Conservation (phyloP, 352 stramenopile species). For the Phytophthora ohioensis region DNA sequence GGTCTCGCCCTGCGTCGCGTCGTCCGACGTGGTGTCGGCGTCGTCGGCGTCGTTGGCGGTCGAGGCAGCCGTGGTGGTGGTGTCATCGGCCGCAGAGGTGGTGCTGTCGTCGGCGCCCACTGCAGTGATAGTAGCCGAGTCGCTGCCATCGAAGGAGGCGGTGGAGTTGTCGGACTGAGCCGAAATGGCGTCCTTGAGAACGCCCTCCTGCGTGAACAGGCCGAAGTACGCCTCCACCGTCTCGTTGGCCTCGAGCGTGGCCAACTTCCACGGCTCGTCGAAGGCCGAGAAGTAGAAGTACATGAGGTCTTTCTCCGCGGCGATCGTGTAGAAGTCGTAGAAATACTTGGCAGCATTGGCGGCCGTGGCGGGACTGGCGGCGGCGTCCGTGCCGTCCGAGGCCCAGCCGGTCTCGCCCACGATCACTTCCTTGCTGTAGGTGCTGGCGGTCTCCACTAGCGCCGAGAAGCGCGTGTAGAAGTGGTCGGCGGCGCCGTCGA, state of each 20-base stretch:
- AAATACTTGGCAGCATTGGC: slow-evolving; percentile 62
- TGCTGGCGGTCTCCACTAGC: slow-evolving; percentile 38
- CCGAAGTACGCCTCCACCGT: slow-evolving; percentile 82
- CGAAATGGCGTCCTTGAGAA: slow-evolving; percentile 58
- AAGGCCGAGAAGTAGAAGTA: slow-evolving; percentile 83
- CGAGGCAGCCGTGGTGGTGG: slow-evolving; percentile 2
- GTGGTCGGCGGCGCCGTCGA: slow-evolving; percentile 45
- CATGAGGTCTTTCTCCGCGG: slow-evolving; percentile 49
- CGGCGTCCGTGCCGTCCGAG: slow-evolving; percentile 41
- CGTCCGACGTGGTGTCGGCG: slow-evolving; percentile 11
- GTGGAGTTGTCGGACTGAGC: slow-evolving; percentile 48
- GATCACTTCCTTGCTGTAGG: slow-evolving; percentile 66
- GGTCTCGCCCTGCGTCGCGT: slow-evolving; percentile 19
- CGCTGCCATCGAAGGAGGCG: slow-evolving; percentile 22
- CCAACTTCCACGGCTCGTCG: slow-evolving; percentile 71
- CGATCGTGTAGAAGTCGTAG: slow-evolving; percentile 67
- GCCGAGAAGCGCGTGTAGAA: slow-evolving; percentile 60
- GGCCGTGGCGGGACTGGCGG: slow-evolving; percentile 45
- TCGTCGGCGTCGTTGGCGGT: not conserved
- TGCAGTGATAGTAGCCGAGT: slow-evolving; percentile 25
- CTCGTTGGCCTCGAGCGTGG: slow-evolving; percentile 52
- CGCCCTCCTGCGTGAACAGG: slow-evolving; percentile 57
- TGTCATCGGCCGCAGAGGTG: slow-evolving; percentile 1
- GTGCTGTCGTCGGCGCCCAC: slow-evolving; percentile 16
- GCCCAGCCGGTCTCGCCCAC: slow-evolving; percentile 79